Evolutionary conservation across 768 basidiomycete genomes (phyloP), one percentile per base, ranked within the genome.

Genomic region (Suillus ampliporus): DNA sequence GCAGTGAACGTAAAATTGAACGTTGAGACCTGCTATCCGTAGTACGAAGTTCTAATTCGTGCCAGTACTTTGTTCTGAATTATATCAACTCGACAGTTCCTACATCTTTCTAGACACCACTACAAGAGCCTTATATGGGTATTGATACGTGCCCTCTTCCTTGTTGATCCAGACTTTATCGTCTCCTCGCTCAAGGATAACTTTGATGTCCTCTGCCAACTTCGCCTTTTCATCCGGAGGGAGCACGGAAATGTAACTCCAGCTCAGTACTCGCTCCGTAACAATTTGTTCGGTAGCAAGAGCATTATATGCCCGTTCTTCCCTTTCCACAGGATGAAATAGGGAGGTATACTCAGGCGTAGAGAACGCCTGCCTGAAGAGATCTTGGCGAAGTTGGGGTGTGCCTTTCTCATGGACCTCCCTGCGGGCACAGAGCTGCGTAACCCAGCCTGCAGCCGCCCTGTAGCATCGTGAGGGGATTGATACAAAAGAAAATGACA

Each of bases 191-290:
- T 83, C 73, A 3, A 94, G 71, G 58, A 94, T 87, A 10, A 72
- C 79, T 50, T 80, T 76, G 34, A 94, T 72, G 50, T 85, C 80
- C 13, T 77, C 67, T 26, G 75, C 73, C 37, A 95, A 81, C 46
- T 81, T 77, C 11, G 73, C 73, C 73, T 84, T 89, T 68, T 87
- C 83, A 23, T 82, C 82, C 2, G 82, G 83, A 2, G 83, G 76
- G 40, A 90, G 79, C 23, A 89, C 74, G 0, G 90, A 82, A 50
- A 95, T 86, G 74, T 95, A 97, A 67, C 92, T 94, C 79, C 96
- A 97, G 77, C 88, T 94, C 62, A 80, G 80, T 1, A 87, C 88
- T 53, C 95, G 80, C 58, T 93, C 80, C 43, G 92, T 76, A 6
- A 83, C 86, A n/a, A 78, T 78, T 13, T 90, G 80, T 37, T 82